A percentile compares a stretch with the other conserved stretches of the same genome.
Conservation (phyloP, 441 rosid genomes). For the Codiaeum variegatum region DNA sequence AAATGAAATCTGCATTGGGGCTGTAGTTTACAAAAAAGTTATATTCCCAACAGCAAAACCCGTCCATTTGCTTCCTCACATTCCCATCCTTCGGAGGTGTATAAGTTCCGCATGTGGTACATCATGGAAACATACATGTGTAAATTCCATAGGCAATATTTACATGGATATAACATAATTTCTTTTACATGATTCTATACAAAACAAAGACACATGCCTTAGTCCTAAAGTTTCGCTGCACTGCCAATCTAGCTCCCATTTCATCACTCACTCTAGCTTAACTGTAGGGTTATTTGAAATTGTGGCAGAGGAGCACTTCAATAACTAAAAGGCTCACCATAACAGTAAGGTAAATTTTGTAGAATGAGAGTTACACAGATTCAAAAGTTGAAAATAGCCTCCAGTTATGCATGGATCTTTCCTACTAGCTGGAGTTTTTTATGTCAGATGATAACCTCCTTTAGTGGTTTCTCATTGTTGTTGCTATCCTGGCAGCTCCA, state of each 20-base stretch:
- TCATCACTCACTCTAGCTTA: background rate
- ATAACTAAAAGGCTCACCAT: background rate
- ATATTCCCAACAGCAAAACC: background rate
- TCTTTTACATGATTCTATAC: background rate
- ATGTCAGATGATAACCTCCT: background rate
- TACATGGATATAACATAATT: background rate
- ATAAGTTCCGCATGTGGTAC: background rate
- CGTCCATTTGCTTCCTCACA: background rate
- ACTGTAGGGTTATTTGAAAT: background rate
- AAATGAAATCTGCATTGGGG: background rate
- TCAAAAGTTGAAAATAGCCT: background rate
- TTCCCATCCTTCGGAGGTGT: background rate
- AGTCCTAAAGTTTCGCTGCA: too few relatives aligned
- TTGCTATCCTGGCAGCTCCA: background rate
- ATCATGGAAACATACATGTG: background rate
- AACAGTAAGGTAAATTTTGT: background rate
- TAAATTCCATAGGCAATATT: background rate
- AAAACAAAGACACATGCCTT: background rate
- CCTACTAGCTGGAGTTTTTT: background rate
- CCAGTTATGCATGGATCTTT: background rate
- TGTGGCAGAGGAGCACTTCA: background rate
- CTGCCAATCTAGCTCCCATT: constrained; percentile 6
- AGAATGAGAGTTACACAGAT: background rate
- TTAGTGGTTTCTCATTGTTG: background rate
- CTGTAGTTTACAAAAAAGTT: background rate